Percentiles rank a stretch among this genome's conserved stretches.
Conservation (phyloP, 2,329 filamentous ascomycete species). For the Hirsutella rhossiliensis region DNA sequence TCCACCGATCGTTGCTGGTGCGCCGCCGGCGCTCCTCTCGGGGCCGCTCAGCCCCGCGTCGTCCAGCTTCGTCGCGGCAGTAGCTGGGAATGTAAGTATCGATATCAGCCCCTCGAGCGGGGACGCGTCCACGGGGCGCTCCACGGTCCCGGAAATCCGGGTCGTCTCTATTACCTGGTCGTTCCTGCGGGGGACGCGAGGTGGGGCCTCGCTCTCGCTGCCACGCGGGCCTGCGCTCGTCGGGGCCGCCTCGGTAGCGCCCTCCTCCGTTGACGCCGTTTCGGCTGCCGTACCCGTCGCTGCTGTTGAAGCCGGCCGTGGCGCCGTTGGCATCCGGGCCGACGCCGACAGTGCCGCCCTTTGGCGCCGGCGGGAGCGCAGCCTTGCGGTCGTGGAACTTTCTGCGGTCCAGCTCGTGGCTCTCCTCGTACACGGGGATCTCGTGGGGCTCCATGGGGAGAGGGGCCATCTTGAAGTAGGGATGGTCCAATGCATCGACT, state of each 20-base stretch:
- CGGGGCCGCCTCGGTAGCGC: conserved; percentile 24
- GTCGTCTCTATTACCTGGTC: conserved; percentile 18
- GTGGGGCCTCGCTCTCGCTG: conserved; percentile 39
- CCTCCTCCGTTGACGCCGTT: conserved; percentile 36
- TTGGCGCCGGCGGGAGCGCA: conserved; percentile 77
- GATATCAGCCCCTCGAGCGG: conserved; percentile 22
- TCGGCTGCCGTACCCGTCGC: conserved; percentile 35
- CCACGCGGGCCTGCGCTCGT: conserved; percentile 42
- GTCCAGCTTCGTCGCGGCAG: conserved; percentile 19
- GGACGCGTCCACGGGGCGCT: conserved; percentile 18
- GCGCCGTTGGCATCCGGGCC: conserved; percentile 40
- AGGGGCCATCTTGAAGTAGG: conserved; percentile 75
- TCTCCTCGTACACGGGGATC: conserved; percentile 85
- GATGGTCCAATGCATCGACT: conserved; percentile 82
- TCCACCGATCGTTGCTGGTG: conserved; percentile 22
- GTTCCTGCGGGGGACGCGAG: conserved; percentile 33
- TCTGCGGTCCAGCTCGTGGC: conserved; percentile 88
- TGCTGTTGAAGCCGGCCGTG: conserved; percentile 35
- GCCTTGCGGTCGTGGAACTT: conserved; percentile 82
- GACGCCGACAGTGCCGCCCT: conserved; percentile 79
- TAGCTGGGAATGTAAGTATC: conserved; percentile 41
- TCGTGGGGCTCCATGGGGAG: conserved; percentile 73
- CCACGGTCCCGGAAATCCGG: conserved; percentile 29
- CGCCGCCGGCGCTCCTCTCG: conserved; percentile 21
- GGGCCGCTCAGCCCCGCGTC: conserved; percentile 22